Evolutionary conservation across 495 filamentous ascomycete species (phyloP).

Genomic region (Chaetomium tenue): DNA sequence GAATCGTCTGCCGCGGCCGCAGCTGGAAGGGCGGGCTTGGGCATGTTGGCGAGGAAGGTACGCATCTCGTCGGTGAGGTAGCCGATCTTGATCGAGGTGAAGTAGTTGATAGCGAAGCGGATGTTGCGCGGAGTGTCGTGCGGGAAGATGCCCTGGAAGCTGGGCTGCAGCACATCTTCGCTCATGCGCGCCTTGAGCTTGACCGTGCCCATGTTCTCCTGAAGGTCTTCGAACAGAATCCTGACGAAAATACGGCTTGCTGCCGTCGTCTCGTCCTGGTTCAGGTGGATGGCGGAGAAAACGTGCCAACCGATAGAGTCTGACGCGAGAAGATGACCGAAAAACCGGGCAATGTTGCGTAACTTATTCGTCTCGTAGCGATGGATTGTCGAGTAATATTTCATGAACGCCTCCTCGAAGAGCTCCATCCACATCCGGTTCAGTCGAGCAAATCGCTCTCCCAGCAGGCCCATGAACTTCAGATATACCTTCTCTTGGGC

Average conservation of each 20-base stretch:
- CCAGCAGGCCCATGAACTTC: conserved; percentile 93
- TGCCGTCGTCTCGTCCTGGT: conserved; percentile 94
- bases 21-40: conserved; percentile 70
- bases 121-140: conserved; percentile 83
- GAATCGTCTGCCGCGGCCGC: conserved; percentile 57
- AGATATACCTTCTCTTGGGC: conserved; percentile 93
- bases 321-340: conserved; percentile 81
- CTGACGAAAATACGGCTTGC: conserved; percentile 97
- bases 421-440: conserved; percentile 92
- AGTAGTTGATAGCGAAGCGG: conserved; percentile 98
- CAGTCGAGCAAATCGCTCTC: conserved; percentile 90
- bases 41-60: conserved; percentile 79
- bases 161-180: conserved; percentile 73
- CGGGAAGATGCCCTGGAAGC: conserved; percentile 86
- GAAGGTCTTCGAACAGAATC: conserved; percentile 91
- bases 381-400: conserved; percentile 97
- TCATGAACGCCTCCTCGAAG: conserved; percentile 82
- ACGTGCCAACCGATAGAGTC: conserved; percentile 93
- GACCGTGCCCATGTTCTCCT: conserved; percentile 78
- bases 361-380: conserved; percentile 92
- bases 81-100: conserved; percentile 96
- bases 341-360: conserved; percentile 92
- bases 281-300: conserved; percentile 77
- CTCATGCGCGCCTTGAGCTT: conserved; percentile 71
- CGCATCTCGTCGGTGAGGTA: conserved; percentile 93